phyloP scores from a whole-genome alignment of 2,329 filamentous ascomycete genomes.

The Epichloe amarillans region DNA sequence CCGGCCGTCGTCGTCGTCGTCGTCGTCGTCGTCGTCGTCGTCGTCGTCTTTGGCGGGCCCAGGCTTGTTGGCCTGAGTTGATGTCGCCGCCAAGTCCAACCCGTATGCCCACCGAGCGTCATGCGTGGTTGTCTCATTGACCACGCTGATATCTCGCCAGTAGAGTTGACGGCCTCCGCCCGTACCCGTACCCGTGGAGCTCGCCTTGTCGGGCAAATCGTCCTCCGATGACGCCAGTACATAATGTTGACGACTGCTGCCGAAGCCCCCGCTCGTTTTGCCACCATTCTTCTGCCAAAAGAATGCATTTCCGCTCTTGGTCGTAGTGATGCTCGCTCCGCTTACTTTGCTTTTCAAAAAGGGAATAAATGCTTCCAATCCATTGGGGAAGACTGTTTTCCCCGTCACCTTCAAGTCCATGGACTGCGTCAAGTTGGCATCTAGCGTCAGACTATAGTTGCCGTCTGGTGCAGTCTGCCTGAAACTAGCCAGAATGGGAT shows the following conservation, averaged over 20 bases:
- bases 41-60: background rate
- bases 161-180: slow-evolving; percentile 32
- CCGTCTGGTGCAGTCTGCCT: background rate
- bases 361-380: slow-evolving; percentile 41
- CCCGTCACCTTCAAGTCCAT: slow-evolving; percentile 25
- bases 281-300: slow-evolving; percentile 36
- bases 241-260: slow-evolving; percentile 43
- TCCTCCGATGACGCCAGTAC: slow-evolving; percentile 25
- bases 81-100: background rate
- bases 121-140: slow-evolving; percentile 37
- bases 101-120: slow-evolving; percentile 26
- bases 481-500: slow-evolving; percentile 7
- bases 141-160: slow-evolving; percentile 38
- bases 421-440: slow-evolving; percentile 26
- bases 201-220: background rate
- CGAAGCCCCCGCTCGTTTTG: slow-evolving; percentile 35
- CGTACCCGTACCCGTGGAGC: background rate
- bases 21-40: no score
- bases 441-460: slow-evolving; percentile 11
- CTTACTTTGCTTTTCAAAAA: slow-evolving; percentile 11
- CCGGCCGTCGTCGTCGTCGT: background rate
- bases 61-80: background rate
- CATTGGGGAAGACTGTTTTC: slow-evolving; percentile 38
- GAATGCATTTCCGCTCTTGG: slow-evolving; percentile 42
- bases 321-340: slow-evolving; percentile 29